Base-by-base conservation (phyloP, 768 basidiomycete species). In the Tephrocybe sp. region DNA sequence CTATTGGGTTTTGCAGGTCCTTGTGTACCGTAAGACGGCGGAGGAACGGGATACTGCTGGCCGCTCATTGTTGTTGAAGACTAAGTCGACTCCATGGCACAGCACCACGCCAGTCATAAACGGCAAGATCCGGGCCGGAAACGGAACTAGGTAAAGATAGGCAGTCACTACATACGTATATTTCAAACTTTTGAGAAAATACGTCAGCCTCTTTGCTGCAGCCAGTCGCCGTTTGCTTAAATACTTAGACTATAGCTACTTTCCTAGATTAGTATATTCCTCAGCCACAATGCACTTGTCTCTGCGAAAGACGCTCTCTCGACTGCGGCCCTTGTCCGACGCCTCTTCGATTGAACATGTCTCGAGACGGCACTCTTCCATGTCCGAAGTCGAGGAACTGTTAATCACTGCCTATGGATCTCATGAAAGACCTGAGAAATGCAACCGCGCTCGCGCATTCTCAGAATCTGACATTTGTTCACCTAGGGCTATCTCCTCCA, bases 11-110 rank as follows among this genome's bases (percentile, higher is more conserved):
- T 77, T 55, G 36, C 64, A 50, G 57, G 64, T 7, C 64, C 66
- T 1, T 76, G 62, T 40, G 79, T 67, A 1, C 77, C 74, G 65
- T 88, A 88, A 14, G 78, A 74, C 1, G 86, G 86, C 1, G 86
- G 86, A 51, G 78, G 74, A 12, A 78, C 66, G 46, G 85, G 78
- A 70, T 85, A 83, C 41, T 50, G 53, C 26, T 76, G 72, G 68
- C 45, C 20, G 39, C 75, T 84, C 85, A 84, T 86, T 62, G 61
- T 73, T 61, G 69, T 60, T 38, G 51, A 51, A 24, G 17, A 32
- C 17, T 39, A 4, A 20, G 30, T 26, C 40, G 20, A n/a, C n/a
- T n/a, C n/a, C n/a, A n/a, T n/a, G 24, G 17, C 45, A 28, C 45
- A 42, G 51, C 50, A 45, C 23, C 40, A 50, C 30, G 39, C 32